Conservation (phyloP, 805 yeast genomes). For the Myxozyma neglecta region DNA sequence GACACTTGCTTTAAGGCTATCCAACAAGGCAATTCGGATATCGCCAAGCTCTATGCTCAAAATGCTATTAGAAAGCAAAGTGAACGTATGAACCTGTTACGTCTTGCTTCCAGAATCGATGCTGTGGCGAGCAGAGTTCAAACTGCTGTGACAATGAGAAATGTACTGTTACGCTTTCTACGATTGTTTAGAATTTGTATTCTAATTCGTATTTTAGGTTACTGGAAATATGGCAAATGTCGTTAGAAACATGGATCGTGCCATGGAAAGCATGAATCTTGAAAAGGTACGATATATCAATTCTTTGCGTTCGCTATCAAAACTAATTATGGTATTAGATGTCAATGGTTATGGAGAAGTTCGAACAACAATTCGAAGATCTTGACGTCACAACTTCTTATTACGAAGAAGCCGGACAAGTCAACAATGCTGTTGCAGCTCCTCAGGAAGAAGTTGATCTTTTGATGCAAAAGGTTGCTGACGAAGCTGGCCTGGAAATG, state of each 20-base stretch:
- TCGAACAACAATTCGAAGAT: constrained; percentile 94
- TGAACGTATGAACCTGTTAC: constrained; percentile 76
- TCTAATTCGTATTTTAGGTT: constrained; percentile 49
- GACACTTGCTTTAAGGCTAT: constrained; percentile 50
- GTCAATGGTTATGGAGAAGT: constrained; percentile 94
- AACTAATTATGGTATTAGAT: constrained; percentile 44
- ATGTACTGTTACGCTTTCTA: constrained; percentile 14
- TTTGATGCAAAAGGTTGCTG: constrained; percentile 88
- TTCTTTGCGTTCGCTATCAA: neutral
- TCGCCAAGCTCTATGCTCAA: constrained; percentile 91
- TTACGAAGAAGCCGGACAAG: constrained; percentile 86
- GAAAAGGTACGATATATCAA: constrained; percentile 49
- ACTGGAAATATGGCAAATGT: constrained; percentile 92
- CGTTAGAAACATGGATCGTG: constrained; percentile 93
- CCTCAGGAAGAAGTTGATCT: constrained; percentile 96
- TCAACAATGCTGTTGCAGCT: constrained; percentile 81
- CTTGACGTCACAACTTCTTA: constrained; percentile 90
- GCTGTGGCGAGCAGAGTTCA: constrained; percentile 95
- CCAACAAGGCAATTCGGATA: constrained; percentile 81
- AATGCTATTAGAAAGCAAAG: constrained; percentile 90
- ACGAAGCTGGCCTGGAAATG: constrained; percentile 93
- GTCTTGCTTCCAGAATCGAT: constrained; percentile 86
- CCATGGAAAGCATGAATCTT: constrained; percentile 91
- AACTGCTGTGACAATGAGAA: constrained; percentile 95
- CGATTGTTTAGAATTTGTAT: neutral